Evolutionary conservation across 2,329 filamentous ascomycete genomes (phyloP).

Genomic region (Penicillium freii): DNA sequence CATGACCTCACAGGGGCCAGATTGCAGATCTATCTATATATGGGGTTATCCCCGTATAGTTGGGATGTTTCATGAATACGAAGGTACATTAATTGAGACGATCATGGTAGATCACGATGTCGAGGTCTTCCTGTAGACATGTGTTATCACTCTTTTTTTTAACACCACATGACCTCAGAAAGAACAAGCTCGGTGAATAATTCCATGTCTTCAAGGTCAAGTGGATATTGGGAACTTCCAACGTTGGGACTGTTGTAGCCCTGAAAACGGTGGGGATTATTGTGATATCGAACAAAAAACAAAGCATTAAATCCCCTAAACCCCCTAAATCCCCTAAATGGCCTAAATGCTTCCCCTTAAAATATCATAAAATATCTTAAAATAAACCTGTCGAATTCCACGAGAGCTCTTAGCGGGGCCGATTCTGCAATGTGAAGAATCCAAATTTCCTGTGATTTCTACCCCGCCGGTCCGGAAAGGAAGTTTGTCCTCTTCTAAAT

Average conservation of each 20-base stretch:
- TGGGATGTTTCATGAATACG: neutral
- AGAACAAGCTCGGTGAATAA: constrained; percentile 1
- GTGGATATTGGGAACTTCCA: neutral
- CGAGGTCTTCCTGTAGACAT: neutral
- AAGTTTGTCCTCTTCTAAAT: constrained; percentile 2
- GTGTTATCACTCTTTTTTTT: neutral
- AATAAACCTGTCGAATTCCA: constrained; percentile 14
- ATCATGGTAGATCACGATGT: neutral
- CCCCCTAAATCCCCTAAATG: no score
- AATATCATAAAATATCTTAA: neutral
- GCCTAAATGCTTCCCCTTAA: neutral
- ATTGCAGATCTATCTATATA: neutral
- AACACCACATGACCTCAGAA: neutral
- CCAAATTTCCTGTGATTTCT: constrained; percentile 7
- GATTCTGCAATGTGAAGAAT: constrained; percentile 21
- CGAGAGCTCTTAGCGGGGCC: constrained; percentile 18
- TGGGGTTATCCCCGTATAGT: neutral
- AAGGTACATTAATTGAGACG: neutral
- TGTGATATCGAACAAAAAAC: neutral
- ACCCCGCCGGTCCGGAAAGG: constrained; percentile 15
- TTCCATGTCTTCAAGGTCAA: neutral
- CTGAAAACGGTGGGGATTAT: neutral
- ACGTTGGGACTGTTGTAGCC: neutral
- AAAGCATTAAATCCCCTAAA: neutral
- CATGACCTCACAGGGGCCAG: neutral